These are phyloP conservation scores for Cordyceps javanica DNA, from an alignment of 2,329 filamentous ascomycete genomes.

Conservation along the genomic window DNA sequence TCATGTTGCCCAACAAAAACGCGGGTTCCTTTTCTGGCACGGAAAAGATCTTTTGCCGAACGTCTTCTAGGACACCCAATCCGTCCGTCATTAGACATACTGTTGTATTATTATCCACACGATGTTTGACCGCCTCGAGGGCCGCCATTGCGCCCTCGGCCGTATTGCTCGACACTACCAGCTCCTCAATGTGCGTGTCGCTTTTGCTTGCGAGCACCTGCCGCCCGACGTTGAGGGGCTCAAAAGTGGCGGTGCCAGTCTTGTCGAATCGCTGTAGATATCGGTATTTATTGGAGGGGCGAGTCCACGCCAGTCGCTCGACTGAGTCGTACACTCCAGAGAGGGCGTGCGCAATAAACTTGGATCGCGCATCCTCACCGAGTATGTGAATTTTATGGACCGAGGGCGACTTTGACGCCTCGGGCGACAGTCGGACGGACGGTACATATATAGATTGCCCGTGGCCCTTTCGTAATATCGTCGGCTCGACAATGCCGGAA, in stretches of 20 bases:
- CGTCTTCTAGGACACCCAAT: constrained; percentile 73
- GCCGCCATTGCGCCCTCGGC: constrained; percentile 50
- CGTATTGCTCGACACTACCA: constrained; percentile 60
- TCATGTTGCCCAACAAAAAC: constrained; percentile 65
- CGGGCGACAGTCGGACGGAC: constrained; percentile 29
- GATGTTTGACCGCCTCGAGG: constrained; percentile 54
- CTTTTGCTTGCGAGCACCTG: constrained; percentile 19
- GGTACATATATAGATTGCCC: constrained; percentile 27
- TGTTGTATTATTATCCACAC: constrained; percentile 62
- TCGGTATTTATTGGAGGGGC: constrained; percentile 23
- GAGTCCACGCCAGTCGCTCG: constrained; percentile 26
- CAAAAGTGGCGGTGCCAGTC: constrained; percentile 16
- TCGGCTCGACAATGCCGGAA: constrained; percentile 17
- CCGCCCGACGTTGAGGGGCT: constrained; percentile 10
- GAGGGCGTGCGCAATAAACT: constrained; percentile 35
- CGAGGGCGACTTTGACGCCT: constrained; percentile 25
- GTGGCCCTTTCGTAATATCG: constrained; percentile 17
- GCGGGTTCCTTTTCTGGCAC: constrained; percentile 60
- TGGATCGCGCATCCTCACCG: constrained; percentile 34
- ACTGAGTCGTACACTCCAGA: constrained; percentile 36
- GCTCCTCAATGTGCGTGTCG: constrained; percentile 56
- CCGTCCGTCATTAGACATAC: constrained; percentile 76
- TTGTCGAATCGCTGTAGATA: constrained; percentile 21
- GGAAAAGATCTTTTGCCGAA: constrained; percentile 66
- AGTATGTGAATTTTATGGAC: constrained; percentile 37